Evolutionary conservation across 1,139 yeast genomes (phyloP).

Genomic region (Yamadazyma diospyri): DNA sequence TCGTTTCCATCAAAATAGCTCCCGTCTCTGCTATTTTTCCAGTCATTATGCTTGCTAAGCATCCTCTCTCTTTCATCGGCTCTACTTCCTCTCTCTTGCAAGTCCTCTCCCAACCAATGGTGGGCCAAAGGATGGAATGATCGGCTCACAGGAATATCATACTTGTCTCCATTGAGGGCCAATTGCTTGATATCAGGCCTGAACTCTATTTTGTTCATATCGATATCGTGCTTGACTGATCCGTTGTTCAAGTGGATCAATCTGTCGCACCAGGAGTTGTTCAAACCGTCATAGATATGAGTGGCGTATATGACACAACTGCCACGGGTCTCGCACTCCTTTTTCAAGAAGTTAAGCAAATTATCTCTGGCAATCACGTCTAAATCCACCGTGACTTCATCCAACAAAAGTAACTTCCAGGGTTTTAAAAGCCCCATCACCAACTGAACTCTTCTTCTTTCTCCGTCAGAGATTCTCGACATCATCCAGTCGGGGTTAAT

Average conservation of each 20-base stretch:
- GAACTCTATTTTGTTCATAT: slow-evolving; percentile 19
- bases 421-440: slow-evolving; percentile 92
- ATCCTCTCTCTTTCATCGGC: slow-evolving; percentile 47
- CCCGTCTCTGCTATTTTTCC: slow-evolving; percentile 39
- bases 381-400: slow-evolving; percentile 93
- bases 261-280: slow-evolving; percentile 77
- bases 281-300: slow-evolving; percentile 92
- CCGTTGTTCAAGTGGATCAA: slow-evolving; percentile 81
- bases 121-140: slow-evolving; percentile 71
- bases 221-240: slow-evolving; percentile 26
- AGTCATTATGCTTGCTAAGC: slow-evolving; percentile 44
- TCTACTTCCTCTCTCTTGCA: slow-evolving; percentile 49
- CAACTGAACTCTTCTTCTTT: slow-evolving; percentile 87
- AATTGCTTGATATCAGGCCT: slow-evolving; percentile 17
- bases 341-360: slow-evolving; percentile 61
- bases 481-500: slow-evolving; percentile 88
- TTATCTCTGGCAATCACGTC: slow-evolving; percentile 87
- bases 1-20: slow-evolving; percentile 46
- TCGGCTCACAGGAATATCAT: slow-evolving; percentile 40
- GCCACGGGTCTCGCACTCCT: slow-evolving; percentile 63
- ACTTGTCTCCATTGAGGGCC: slow-evolving; percentile 17
- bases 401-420: slow-evolving; percentile 79
- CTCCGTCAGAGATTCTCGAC: slow-evolving; percentile 92
- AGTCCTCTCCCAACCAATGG: slow-evolving; percentile 58
- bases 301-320: slow-evolving; percentile 89